Conservation (phyloP, 2,329 filamentous ascomycete species). For the Ophiostoma triangulosporum region DNA sequence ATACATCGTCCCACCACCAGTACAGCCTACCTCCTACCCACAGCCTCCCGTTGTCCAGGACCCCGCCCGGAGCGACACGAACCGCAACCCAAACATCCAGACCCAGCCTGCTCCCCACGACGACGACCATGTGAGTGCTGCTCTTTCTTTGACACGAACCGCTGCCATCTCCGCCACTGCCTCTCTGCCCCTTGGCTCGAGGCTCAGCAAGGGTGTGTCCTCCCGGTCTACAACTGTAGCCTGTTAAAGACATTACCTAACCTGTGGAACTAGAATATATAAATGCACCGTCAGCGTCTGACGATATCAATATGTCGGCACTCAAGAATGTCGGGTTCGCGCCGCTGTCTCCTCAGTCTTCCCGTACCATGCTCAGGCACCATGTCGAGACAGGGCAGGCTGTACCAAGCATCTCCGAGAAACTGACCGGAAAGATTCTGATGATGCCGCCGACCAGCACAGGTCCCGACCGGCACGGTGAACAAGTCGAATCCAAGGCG, state of each 20-base stretch:
- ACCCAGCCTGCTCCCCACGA: constrained; percentile 1
- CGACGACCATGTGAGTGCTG: constrained; percentile 15
- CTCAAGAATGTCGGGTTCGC: constrained; percentile 33
- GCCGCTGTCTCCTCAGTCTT: constrained; percentile 36
- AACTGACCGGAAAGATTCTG: neutral
- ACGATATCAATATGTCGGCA: constrained; percentile 10
- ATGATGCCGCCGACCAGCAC: neutral
- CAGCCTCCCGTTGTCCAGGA: neutral
- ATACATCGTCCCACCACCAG: neutral
- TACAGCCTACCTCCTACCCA: neutral
- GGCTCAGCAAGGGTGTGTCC: constrained; percentile 12
- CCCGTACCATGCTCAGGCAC: constrained; percentile 30
- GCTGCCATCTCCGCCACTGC: neutral
- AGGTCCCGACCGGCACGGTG: neutral
- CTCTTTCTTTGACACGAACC: constrained; percentile 5
- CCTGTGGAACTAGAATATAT: constrained; percentile 1
- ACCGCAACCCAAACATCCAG: neutral
- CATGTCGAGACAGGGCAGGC: constrained; percentile 16
- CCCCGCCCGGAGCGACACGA: neutral
- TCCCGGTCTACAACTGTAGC: neutral
- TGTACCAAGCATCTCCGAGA: neutral
- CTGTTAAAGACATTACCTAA: constrained; percentile 1
- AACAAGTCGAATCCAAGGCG: neutral
- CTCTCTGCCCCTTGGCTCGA: constrained; percentile 2
- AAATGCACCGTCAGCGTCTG: neutral